Evolutionary conservation across 306 rosid species (phyloP).

Genomic region (Lupinus albus): DNA sequence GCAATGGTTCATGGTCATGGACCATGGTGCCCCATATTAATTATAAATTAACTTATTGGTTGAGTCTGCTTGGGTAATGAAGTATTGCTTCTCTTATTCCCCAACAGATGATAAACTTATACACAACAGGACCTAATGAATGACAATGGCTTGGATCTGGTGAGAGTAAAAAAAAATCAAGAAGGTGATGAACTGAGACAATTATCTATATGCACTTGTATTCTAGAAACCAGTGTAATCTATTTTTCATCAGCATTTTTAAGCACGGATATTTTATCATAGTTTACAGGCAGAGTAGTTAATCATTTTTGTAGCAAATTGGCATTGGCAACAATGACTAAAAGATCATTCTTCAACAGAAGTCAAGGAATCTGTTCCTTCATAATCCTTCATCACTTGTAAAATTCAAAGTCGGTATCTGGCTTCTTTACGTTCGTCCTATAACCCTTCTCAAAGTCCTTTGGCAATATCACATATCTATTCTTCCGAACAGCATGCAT

Average conservation of each 20-base stretch:
- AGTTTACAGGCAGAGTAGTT: background rate
- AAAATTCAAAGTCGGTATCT: slow-evolving; percentile 95
- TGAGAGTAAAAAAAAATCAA: background rate
- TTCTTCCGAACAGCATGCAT: slow-evolving; percentile 99
- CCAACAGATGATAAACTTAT: background rate
- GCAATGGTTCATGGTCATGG: slow-evolving; percentile 7
- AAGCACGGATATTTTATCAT: background rate
- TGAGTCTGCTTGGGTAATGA: background rate
- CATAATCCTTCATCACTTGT: slow-evolving; percentile 70
- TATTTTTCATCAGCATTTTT: background rate
- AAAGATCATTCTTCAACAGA: background rate
- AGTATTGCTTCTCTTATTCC: background rate
- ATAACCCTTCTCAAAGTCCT: slow-evolving; percentile 99
- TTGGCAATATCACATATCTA: slow-evolving; percentile 90
- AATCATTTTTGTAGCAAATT: background rate
- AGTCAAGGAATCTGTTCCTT: background rate
- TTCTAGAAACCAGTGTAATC: background rate
- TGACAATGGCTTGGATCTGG: background rate
- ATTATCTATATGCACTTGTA: background rate
- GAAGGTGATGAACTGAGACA: background rate
- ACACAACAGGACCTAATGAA: background rate
- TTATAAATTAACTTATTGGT: background rate
- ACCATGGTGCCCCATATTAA: slow-evolving; percentile 1
- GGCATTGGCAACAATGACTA: background rate
- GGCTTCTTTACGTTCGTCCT: slow-evolving; percentile 98